Percentiles rank a stretch among this genome's conserved stretches.
Conservation (phyloP, 2,329 filamentous ascomycete species). For the Trichoderma polysporum region DNA sequence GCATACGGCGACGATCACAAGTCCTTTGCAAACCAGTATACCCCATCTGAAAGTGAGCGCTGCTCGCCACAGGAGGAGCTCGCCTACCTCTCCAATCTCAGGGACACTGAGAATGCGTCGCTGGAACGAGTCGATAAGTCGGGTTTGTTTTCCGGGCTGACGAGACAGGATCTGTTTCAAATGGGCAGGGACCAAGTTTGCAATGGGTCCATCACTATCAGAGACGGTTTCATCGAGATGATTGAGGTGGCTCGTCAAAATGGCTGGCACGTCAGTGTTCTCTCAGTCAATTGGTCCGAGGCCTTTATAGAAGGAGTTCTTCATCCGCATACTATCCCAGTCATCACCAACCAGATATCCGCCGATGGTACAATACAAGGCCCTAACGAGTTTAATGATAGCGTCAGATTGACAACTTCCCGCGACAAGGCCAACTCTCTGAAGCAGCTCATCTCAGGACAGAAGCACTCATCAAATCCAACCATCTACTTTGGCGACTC, state of each 20-base stretch:
- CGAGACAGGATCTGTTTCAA: slow-evolving; percentile 32
- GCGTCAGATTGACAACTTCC: slow-evolving; percentile 37
- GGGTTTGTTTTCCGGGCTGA: slow-evolving; percentile 46
- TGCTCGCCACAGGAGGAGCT: slow-evolving; percentile 41
- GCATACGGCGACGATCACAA: slow-evolving; percentile 46
- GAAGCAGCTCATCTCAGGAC: slow-evolving; percentile 25
- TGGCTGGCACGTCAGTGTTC: slow-evolving; percentile 43
- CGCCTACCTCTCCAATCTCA: slow-evolving; percentile 44
- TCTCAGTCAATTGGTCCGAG: slow-evolving; percentile 54
- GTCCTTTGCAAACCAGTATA: slow-evolving; percentile 38
- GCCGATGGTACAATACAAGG: slow-evolving; percentile 43
- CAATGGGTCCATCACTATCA: slow-evolving; percentile 36
- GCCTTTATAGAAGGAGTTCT: slow-evolving; percentile 49
- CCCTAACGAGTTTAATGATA: slow-evolving; percentile 32
- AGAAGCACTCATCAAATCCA: slow-evolving; percentile 15
- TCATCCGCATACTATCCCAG: slow-evolving; percentile 31
- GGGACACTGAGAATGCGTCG: slow-evolving; percentile 47
- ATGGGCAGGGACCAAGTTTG: slow-evolving; percentile 41
- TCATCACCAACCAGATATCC: slow-evolving; percentile 47
- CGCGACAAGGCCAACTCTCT: slow-evolving; percentile 43
- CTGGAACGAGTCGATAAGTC: slow-evolving; percentile 44
- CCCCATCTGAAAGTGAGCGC: slow-evolving; percentile 35
- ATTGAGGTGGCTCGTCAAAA: slow-evolving; percentile 28
- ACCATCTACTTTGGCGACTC: slow-evolving; percentile 56
- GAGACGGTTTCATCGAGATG: slow-evolving; percentile 42